Base-by-base conservation (phyloP, 371 early-diverging fungal genomes). In the Rhizopus sp. region DNA sequence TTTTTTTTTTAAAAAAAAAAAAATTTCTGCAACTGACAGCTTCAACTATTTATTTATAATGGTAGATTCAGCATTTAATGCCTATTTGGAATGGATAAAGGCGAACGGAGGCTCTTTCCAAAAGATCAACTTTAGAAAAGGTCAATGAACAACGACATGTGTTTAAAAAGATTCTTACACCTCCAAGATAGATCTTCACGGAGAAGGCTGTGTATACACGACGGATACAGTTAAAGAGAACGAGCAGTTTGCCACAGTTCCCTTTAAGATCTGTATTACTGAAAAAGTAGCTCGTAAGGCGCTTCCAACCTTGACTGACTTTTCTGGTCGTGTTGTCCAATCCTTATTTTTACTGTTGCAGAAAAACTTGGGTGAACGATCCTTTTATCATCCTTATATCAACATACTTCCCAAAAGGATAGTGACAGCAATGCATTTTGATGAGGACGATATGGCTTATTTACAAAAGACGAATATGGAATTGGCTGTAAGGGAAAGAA, bases 331-430 rank as follows among this genome's bases (percentile, higher is more conserved):
- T 16, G 52, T 63, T 9, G 76, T 73, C 7, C 60, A 75, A 56
- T 52, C 65, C 10, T 54, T 70, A 42, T 84, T 69, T 38, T 34
- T 84, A 45, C 66, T 70, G 7, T 69, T 70, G 23, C 71, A 84
- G 58, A 60, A 57, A 12, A 45, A 50, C 5, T 38, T 64, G 16
- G 75, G 73, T 2, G 62, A 69, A 37, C 16, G 55, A 15, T 80
- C 84, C 0, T 80, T 80, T 49, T 81, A 72, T 51, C 63, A 64
- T 33, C 82, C 84, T 4, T 84, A 81, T 53, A 60, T 84, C n/a
- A 64, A 70, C 34, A 72, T 79, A 46, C 47, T 84, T 3, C 82
- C 84, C 1, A 64, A 69, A 7, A 57, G 41, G 5, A 80, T 84
- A 42, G 65, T 70, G 47, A 79, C 78, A 0, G 66, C 82, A 2